Percentiles rank a stretch among this genome's conserved stretches.
These are phyloP conservation scores for Leucosporidium yakuticum DNA, from an alignment of 768 basidiomycete species.

Conservation along the genomic window DNA sequence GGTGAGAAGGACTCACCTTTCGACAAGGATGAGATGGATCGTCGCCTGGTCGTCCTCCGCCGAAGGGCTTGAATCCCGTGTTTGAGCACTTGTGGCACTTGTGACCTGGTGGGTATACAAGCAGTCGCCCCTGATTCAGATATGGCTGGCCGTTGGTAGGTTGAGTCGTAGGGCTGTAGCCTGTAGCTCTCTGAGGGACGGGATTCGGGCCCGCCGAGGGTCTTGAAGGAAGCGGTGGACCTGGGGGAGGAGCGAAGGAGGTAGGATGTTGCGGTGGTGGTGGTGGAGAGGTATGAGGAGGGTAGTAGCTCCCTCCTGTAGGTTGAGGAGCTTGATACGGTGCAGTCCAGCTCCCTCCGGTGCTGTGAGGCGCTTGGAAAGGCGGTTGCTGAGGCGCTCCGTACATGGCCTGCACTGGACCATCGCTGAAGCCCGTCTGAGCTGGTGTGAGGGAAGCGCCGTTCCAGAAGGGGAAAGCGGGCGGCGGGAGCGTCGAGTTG, in stretches of 20 bases:
- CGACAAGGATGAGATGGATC: constrained; percentile 28
- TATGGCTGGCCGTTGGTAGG: constrained; percentile 20
- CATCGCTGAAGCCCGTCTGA: constrained; percentile 27
- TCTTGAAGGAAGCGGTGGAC: not conserved
- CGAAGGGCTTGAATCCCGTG: constrained; percentile 28
- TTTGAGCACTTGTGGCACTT: constrained; percentile 18
- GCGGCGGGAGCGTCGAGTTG: constrained; percentile 12
- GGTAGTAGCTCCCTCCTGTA: not conserved
- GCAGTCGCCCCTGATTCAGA: constrained; percentile 5
- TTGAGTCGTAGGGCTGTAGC: constrained; percentile 11
- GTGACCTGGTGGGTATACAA: constrained; percentile 15
- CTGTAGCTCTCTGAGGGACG: not conserved
- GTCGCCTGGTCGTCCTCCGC: constrained; percentile 2
- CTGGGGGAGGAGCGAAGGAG: not conserved
- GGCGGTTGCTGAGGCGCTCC: too few relatives aligned
- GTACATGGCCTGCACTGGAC: not conserved
- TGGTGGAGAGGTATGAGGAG: not conserved
- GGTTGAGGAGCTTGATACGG: not conserved
- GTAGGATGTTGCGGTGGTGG: not conserved
- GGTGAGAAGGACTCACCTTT: constrained; percentile 2
- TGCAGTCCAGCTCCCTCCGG: too few relatives aligned
- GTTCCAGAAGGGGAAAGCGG: constrained; percentile 32
- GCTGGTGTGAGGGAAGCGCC: constrained; percentile 22
- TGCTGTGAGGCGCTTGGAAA: too few relatives aligned
- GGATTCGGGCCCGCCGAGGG: not conserved